A percentile compares a stretch with the other conserved stretches of the same genome.
Conservation (phyloP, 2,329 filamentous ascomycete species). For the Monilinia vaccinii-corymbosi region DNA sequence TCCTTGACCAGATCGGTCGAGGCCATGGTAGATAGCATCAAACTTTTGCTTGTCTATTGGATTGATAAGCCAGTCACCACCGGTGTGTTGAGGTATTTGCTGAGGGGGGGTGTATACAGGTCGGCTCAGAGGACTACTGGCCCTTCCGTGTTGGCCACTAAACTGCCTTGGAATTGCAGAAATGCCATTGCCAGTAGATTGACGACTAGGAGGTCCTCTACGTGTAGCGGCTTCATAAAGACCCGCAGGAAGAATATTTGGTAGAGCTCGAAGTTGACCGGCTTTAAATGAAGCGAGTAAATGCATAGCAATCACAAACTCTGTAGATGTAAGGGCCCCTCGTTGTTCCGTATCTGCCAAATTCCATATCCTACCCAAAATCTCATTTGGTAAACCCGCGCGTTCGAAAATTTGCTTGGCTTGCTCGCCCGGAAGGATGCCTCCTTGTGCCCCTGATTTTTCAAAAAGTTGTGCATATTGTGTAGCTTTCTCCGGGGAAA, state of each 20-base stretch:
- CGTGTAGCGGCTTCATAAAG: constrained; percentile 86
- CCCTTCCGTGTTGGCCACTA: constrained; percentile 54
- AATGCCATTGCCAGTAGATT: constrained; percentile 37
- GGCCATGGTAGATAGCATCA: constrained; percentile 72
- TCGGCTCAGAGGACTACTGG: constrained; percentile 48
- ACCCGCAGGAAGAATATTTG: constrained; percentile 69
- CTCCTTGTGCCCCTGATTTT: constrained; percentile 70
- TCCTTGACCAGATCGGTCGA: constrained; percentile 74
- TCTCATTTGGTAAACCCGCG: constrained; percentile 79
- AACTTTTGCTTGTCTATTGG: constrained; percentile 80
- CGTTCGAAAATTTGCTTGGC: constrained; percentile 95
- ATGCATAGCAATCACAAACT: constrained; percentile 98
- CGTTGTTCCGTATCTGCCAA: constrained; percentile 89
- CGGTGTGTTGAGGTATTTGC: constrained; percentile 28
- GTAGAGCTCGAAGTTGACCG: constrained; percentile 68
- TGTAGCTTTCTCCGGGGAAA: constrained; percentile 78
- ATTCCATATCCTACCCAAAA: constrained; percentile 91
- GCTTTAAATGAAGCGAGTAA: constrained; percentile 86
- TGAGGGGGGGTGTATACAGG: constrained; percentile 36
- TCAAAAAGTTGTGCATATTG: constrained; percentile 91
- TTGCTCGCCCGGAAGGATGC: constrained; percentile 71
- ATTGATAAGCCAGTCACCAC: constrained; percentile 72
- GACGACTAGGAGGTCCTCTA: constrained; percentile 39
- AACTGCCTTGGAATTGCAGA: constrained; percentile 75
- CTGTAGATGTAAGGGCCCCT: constrained; percentile 74